Conservation (phyloP, 306 rosid species). For the Luffa aegyptiaca region DNA sequence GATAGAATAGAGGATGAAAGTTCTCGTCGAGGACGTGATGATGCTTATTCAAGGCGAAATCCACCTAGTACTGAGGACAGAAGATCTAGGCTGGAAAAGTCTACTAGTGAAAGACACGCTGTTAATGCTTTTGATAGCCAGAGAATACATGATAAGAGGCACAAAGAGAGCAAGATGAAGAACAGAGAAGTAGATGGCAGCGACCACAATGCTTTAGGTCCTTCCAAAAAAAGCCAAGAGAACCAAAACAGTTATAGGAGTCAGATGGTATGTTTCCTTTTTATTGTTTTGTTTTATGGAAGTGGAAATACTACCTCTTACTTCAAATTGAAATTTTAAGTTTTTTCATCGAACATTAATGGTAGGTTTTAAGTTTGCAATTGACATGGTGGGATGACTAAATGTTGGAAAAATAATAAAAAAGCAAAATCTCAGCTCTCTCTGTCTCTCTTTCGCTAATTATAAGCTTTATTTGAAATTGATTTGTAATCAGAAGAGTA, state of each 20-base stretch:
- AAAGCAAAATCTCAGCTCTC: neutral
- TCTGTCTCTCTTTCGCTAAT: neutral
- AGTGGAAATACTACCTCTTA: neutral
- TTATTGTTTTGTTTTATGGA: conserved; percentile 13
- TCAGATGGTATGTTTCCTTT: conserved; percentile 67
- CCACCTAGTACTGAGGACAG: conserved; percentile 56
- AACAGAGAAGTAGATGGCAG: conserved; percentile 57
- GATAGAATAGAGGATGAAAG: conserved; percentile 63
- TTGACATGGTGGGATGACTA: neutral
- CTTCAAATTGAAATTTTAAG: neutral
- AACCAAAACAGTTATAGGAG: conserved; percentile 50
- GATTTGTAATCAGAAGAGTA: neutral
- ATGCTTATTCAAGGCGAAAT: conserved; percentile 50
- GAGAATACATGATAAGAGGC: conserved; percentile 54
- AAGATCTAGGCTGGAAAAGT: conserved; percentile 69
- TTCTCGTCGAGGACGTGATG: conserved; percentile 67
- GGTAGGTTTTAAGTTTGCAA: neutral
- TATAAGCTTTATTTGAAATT: neutral
- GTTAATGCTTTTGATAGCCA: conserved; percentile 54
- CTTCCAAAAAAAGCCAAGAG: conserved; percentile 67
- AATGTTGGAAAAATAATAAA: neutral
- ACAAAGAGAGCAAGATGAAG: conserved; percentile 62
- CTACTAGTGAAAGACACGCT: conserved; percentile 62
- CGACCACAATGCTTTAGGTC: conserved; percentile 33
- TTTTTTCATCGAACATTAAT: neutral